These are phyloP conservation scores for Candida vaughaniae DNA, from an alignment of 805 yeast genomes.

Conservation along the genomic window DNA sequence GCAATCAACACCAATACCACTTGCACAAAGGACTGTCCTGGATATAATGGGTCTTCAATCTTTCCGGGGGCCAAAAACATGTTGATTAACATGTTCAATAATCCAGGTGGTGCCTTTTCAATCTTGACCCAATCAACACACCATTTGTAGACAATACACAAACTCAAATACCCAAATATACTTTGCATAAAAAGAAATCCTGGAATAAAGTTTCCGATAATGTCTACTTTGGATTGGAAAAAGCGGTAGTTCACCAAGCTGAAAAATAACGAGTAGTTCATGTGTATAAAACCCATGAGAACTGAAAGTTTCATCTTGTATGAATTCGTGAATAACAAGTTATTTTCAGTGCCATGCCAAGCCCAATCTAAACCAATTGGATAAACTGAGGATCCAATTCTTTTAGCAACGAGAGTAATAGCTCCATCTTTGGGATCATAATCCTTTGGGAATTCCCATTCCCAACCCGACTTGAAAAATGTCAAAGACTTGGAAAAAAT, in stretches of 20 bases:
- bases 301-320: slow-evolving; percentile 97
- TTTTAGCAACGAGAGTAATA: slow-evolving; percentile 18
- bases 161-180: slow-evolving; percentile 87
- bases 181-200: slow-evolving; percentile 95
- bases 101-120: slow-evolving; percentile 82
- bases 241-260: slow-evolving; percentile 77
- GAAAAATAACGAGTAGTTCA: slow-evolving; percentile 85
- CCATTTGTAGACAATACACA: slow-evolving; percentile 93
- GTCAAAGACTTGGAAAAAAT: slow-evolving; percentile 89
- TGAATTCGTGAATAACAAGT: slow-evolving; percentile 85
- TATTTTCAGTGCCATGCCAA: slow-evolving; percentile 98
- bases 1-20: slow-evolving; percentile 72
- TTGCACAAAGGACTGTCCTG: slow-evolving; percentile 79
- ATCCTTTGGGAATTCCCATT: slow-evolving; percentile 63
- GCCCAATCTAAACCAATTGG: slow-evolving; percentile 86
- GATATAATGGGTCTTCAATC: slow-evolving; percentile 75
- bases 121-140: slow-evolving; percentile 82
- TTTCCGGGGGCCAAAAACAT: slow-evolving; percentile 95
- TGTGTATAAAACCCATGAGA: slow-evolving; percentile 90
- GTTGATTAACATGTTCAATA: slow-evolving; percentile 89
- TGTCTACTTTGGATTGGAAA: slow-evolving; percentile 72
- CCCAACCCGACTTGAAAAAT: slow-evolving; percentile 86
- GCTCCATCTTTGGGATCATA: slow-evolving; percentile 28
- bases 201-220: slow-evolving; percentile 90
- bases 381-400: slow-evolving; percentile 50